Percentiles rank a stretch among this genome's conserved stretches.
Conservation (phyloP, 345 rosid species). For the Streptanthus diversifolius region DNA sequence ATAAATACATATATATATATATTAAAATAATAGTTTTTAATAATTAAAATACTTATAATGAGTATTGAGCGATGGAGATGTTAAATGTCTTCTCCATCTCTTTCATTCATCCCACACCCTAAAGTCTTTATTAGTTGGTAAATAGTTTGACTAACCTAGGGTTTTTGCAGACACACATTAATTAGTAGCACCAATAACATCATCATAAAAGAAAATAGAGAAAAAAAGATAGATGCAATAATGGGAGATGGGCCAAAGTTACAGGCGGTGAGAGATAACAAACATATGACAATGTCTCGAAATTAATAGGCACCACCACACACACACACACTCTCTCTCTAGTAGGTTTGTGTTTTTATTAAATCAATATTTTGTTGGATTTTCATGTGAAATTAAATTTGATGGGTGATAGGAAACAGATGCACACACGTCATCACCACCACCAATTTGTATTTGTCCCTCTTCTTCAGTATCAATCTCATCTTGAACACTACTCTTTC, state of each 20-base stretch:
- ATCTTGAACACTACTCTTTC: neutral
- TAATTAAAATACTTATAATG: no score
- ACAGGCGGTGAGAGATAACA: conserved; percentile 30
- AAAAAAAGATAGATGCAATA: conserved; percentile 21
- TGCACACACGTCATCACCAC: conserved; percentile 15
- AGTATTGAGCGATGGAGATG: no score
- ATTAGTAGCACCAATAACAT: conserved; percentile 15
- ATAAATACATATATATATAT: no score
- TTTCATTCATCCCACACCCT: neutral
- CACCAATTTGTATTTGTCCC: neutral
- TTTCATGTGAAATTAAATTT: conserved; percentile 28
- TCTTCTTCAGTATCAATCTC: conserved; percentile 11
- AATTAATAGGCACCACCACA: conserved; percentile 36
- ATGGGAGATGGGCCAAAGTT: conserved; percentile 37
- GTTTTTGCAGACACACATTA: conserved; percentile 12
- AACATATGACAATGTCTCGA: conserved; percentile 35
- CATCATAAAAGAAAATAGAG: conserved; percentile 15
- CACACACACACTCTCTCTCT: conserved; percentile 17
- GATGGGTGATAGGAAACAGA: conserved; percentile 37
- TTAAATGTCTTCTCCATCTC: neutral
- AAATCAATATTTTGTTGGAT: conserved; percentile 22
- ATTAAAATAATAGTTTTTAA: no score
- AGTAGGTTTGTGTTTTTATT: conserved; percentile 22
- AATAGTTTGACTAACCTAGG: conserved; percentile 21
- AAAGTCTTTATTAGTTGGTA: conserved; percentile 14